Evolutionary conservation across 176 grass and related monocot species (phyloP).

Genomic region (Bonia amplexicaulis): DNA sequence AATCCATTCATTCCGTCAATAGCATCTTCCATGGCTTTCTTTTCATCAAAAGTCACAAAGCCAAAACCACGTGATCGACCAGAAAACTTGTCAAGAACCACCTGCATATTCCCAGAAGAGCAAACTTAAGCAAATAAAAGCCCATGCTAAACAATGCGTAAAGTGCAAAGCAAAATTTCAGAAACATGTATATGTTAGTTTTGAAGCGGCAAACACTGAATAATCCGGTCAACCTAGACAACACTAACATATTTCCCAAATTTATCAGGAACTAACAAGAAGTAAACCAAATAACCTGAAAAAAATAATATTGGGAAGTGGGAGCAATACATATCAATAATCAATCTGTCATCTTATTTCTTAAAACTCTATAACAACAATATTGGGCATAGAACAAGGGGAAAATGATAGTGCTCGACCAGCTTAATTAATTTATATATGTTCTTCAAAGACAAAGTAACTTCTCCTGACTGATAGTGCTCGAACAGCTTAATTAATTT

Average conservation of each 20-base stretch:
- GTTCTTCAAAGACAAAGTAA: background rate
- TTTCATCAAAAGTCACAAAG: slow-evolving; percentile 94
- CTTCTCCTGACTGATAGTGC: background rate
- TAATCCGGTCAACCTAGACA: background rate
- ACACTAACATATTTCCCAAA: background rate
- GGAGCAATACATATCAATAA: background rate
- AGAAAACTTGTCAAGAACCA: slow-evolving; percentile 84
- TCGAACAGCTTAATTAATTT: background rate
- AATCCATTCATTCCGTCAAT: slow-evolving; percentile 96
- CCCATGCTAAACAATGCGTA: background rate
- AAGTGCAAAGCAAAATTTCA: background rate
- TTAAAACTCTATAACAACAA: background rate
- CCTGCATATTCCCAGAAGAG: slow-evolving; percentile 35
- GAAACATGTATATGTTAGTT: background rate
- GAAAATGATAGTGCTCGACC: too few relatives aligned
- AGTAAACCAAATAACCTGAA: background rate
- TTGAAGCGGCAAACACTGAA: background rate
- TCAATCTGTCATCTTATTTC: background rate
- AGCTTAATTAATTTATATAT: background rate
- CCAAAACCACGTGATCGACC: slow-evolving; percentile 93
- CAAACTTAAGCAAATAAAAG: background rate
- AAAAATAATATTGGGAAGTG: background rate
- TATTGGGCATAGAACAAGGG: background rate
- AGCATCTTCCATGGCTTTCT: slow-evolving; percentile 93
- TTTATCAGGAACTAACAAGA: background rate